Conservation (phyloP, 176 grass and related monocot genomes). For the Oryza meyeriana region DNA sequence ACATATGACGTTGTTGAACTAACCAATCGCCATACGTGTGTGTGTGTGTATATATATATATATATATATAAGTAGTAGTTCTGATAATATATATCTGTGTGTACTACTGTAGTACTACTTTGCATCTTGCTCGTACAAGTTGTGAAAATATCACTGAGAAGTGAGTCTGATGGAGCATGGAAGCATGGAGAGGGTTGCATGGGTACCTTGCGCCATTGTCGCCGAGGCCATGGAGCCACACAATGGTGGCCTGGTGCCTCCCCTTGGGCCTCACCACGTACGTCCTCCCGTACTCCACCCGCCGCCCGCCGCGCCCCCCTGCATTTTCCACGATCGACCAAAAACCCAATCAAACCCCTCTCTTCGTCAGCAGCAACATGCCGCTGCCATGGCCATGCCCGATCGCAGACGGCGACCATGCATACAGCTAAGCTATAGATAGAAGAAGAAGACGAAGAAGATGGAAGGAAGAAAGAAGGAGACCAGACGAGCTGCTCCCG, state of each 20-base stretch:
- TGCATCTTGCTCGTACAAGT: neutral
- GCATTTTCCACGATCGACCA: conserved; percentile 33
- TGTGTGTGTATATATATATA: too few species aligned
- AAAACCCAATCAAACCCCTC: neutral
- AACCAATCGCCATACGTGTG: too few species aligned
- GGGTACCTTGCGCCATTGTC: conserved; percentile 83
- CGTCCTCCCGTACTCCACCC: conserved; percentile 79
- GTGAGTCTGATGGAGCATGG: neutral
- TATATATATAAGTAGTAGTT: too few species aligned
- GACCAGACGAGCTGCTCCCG: conserved; percentile 67
- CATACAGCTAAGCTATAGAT: too few species aligned
- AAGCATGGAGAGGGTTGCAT: neutral
- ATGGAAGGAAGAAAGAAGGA: neutral
- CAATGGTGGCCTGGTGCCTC: conserved; percentile 89
- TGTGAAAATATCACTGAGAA: neutral
- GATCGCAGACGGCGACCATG: neutral
- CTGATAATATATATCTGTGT: neutral
- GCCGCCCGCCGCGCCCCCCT: conserved; percentile 42
- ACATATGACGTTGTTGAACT: too few species aligned
- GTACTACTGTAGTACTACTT: neutral
- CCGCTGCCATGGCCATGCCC: neutral
- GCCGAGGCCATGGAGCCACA: conserved; percentile 92
- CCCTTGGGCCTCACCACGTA: conserved; percentile 94
- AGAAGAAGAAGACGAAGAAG: neutral
- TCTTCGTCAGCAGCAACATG: neutral